Percentiles rank a stretch among this genome's conserved stretches.
phyloP scores from a whole-genome alignment of 1,284 basidiomycete genomes.

The Apiotrichum gamsii region DNA sequence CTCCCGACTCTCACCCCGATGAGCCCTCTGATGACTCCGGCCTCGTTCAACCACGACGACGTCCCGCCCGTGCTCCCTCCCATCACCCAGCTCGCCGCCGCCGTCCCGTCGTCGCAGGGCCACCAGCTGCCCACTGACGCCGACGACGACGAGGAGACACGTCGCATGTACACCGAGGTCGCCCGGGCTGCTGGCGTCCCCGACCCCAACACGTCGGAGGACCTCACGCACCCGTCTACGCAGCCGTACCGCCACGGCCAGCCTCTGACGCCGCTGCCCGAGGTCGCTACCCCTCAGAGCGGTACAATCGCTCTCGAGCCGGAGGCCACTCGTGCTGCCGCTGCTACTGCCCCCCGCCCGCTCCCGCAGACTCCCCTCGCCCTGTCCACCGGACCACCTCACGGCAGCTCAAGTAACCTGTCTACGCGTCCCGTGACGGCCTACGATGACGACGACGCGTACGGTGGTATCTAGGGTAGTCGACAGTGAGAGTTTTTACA shows the following conservation, averaged over 20 bases:
- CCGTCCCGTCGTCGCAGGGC: not conserved
- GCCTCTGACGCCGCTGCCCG: conserved; percentile 38
- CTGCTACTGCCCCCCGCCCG: not conserved
- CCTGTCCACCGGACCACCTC: conserved; percentile 10
- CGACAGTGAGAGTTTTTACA: too few relatives aligned
- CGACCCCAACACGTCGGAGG: conserved; percentile 5
- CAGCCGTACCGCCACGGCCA: conserved; percentile 42
- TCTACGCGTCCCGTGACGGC: conserved; percentile 18
- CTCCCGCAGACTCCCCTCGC: conserved; percentile 1
- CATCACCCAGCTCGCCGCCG: not conserved
- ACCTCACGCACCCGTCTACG: conserved; percentile 13
- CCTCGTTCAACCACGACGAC: not conserved
- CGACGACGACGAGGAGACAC: conserved; percentile 22
- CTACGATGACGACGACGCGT: conserved; percentile 37
- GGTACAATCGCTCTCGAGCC: not conserved
- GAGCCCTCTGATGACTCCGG: conserved; percentile 27
- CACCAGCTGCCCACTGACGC: conserved; percentile 19
- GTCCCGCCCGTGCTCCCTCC: not conserved
- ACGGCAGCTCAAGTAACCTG: not conserved
- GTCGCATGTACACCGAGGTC: conserved; percentile 39
- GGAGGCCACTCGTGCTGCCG: not conserved
- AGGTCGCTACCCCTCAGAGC: conserved; percentile 32
- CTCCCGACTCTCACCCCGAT: conserved; percentile 34
- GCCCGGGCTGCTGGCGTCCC: conserved; percentile 34
- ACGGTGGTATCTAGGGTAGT: conserved; percentile 36